Conservation (phyloP, 495 filamentous ascomycete species). For the Xylona heveae region DNA sequence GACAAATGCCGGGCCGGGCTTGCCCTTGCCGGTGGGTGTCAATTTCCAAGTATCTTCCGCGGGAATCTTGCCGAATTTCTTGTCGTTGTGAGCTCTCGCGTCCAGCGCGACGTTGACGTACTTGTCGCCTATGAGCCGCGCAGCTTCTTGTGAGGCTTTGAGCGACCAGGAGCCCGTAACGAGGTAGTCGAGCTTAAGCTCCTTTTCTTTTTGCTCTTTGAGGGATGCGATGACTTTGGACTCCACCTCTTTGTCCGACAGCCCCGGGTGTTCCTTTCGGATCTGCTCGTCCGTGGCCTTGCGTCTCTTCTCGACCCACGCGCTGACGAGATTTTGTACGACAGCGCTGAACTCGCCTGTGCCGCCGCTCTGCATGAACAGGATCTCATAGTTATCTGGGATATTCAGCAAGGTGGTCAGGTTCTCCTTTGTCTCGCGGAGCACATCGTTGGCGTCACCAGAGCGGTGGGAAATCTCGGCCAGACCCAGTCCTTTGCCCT, state of each 20-base stretch:
- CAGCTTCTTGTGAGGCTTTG: slow-evolving; percentile 78
- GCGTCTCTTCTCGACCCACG: slow-evolving; percentile 54
- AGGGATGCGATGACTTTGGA: slow-evolving; percentile 37
- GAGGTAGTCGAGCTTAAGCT: slow-evolving; percentile 68
- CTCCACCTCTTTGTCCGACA: slow-evolving; percentile 16
- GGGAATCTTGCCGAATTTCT: slow-evolving; percentile 80
- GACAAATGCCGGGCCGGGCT: slow-evolving; percentile 43
- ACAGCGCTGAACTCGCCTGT: slow-evolving; percentile 64
- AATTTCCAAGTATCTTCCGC: slow-evolving; percentile 56
- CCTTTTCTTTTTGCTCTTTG: slow-evolving; percentile 33
- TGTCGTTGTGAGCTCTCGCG: slow-evolving; percentile 42
- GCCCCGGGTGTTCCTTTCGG: slow-evolving; percentile 3
- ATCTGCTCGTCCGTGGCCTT: slow-evolving; percentile 16
- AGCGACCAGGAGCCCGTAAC: slow-evolving; percentile 86
- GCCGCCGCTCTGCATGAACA: slow-evolving; percentile 72
- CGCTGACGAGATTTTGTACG: slow-evolving; percentile 57
- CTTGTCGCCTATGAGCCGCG: slow-evolving; percentile 48
- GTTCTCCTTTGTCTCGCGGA: slow-evolving; percentile 41
- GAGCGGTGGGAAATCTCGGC: slow-evolving; percentile 83
- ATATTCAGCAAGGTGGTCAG: slow-evolving; percentile 51
- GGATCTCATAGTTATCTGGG: slow-evolving; percentile 51
- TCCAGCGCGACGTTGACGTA: slow-evolving; percentile 64
- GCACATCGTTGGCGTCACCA: slow-evolving; percentile 45
- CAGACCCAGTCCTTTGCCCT: slow-evolving; percentile 57
- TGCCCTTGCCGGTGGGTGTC: slow-evolving; percentile 32